Base-by-base conservation (phyloP, 2,329 filamentous ascomycete genomes). In the Ceratocystis smalleyi region DNA sequence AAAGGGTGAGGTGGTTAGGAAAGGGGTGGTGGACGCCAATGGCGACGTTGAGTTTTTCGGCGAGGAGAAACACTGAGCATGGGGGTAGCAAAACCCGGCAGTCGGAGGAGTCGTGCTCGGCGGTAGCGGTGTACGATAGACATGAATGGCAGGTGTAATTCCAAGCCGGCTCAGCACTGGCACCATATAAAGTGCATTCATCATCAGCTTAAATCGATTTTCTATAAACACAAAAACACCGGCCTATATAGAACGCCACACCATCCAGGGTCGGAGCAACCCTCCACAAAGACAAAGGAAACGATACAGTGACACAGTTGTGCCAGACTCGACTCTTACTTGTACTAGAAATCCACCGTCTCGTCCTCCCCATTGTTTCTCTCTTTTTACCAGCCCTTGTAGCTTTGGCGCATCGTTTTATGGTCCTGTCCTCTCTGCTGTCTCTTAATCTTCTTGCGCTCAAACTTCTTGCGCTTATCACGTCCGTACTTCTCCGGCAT, bases 11-110 rank as follows among this genome's bases (percentile, higher is more conserved):
- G 75, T 88, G 1, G 81, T 92, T 66, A 88, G 86, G 77, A 83
- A 83, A 67, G 87, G 89, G 19, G 83, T 81, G 32, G 72, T 91
- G 40, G 83, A 87, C 62, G 82, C 84, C 68, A 85, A 91, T 69
- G 90, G 89, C n/a, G 88, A 96, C 72, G 77, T 96, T 59, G 92
- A 97, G 73, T 94, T 96, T 69, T 96, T 91, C 87, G 86, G 88
- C 35, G 64, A 65, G 30, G 49, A 59, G 1, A 40, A 60, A 43
- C 7, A 12, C n/a, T 55, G 19, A 64, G 19, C 5, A 22, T n/a
- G 45, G 4, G 10, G 24, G 24, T 5, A 51, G n/a, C 4, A 4
- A 49, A 49, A 12, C 10, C n/a, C 3, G 8, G 22, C 19, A 22
- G 47, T 22, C 17, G 47, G 47, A 15, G 47, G 22, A 51, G 22